Conservation (phyloP, 2,329 filamentous ascomycete species). For the Stromatinia cepivora region DNA sequence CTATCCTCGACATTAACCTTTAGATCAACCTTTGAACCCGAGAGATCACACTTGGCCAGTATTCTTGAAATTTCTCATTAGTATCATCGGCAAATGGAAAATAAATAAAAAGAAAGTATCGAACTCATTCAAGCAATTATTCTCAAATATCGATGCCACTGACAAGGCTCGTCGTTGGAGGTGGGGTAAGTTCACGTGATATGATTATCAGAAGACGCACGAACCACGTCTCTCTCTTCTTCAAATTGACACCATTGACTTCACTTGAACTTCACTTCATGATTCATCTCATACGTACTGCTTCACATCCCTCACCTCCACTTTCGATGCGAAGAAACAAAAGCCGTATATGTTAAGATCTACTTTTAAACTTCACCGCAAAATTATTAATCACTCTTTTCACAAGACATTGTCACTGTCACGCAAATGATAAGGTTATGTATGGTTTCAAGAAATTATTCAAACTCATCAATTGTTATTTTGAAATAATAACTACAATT, state of each 20-base stretch:
- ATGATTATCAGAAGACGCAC: slow-evolving; percentile 40
- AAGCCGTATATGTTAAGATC: too few relatives aligned
- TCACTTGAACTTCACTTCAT: not conserved
- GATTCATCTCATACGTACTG: not conserved
- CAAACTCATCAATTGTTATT: not conserved
- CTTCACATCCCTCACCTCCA: not conserved
- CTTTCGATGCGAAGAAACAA: not conserved
- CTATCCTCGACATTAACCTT: not conserved
- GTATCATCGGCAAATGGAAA: not conserved
- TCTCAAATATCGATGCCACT: too few relatives aligned
- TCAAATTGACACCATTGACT: too few relatives aligned
- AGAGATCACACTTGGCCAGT: not conserved
- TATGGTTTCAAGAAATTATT: not conserved
- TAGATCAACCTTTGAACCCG: not conserved
- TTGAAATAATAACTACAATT: too few relatives aligned
- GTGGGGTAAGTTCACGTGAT: not conserved
- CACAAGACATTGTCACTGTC: not conserved
- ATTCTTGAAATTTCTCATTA: too few relatives aligned
- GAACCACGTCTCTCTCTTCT: not conserved
- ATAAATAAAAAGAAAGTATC: too few relatives aligned
- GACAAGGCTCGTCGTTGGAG: too few relatives aligned
- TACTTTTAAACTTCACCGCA: not conserved
- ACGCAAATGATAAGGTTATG: not conserved
- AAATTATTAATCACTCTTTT: not conserved
- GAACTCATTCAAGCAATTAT: too few relatives aligned